Evolutionary conservation across 2,329 filamentous ascomycete genomes (phyloP).

Genomic region (Aspergillus sp.): DNA sequence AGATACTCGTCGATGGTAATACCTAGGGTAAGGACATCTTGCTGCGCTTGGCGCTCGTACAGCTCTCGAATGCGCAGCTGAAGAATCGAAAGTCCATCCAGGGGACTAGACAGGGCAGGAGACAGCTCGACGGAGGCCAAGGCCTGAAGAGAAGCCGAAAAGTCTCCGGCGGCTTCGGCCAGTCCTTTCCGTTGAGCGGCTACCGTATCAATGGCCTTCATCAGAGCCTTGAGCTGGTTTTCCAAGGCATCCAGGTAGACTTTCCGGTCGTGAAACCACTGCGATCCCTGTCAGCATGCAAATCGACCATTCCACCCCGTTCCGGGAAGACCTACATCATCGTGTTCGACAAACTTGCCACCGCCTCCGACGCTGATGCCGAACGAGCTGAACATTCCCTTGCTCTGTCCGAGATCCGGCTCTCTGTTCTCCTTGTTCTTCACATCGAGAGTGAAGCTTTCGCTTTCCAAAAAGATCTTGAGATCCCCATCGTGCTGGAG

Average conservation of each 20-base stretch:
- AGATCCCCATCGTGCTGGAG: conserved; percentile 90
- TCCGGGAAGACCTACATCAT: conserved; percentile 65
- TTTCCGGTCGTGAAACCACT: conserved; percentile 98
- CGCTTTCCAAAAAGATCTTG: conserved; percentile 95
- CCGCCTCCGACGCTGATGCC: conserved; percentile 74
- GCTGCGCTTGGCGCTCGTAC: conserved; percentile 94
- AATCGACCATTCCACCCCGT: background rate
- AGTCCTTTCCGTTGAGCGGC: conserved; percentile 89
- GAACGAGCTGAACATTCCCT: conserved; percentile 85
- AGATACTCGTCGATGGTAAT: conserved; percentile 99
- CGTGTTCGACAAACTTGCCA: conserved; percentile 93
- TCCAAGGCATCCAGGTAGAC: conserved; percentile 94
- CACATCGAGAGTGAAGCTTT: conserved; percentile 91
- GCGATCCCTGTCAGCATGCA: conserved; percentile 21
- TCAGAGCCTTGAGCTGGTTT: conserved; percentile 80
- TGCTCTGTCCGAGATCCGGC: conserved; percentile 81
- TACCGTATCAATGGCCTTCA: conserved; percentile 93
- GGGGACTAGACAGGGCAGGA: conserved; percentile 78
- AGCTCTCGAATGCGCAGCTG: conserved; percentile 92
- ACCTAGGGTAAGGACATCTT: conserved; percentile 91
- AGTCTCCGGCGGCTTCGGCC: conserved; percentile 89
- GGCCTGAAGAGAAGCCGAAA: conserved; percentile 88
- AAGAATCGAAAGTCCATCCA: conserved; percentile 88
- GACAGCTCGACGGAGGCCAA: conserved; percentile 91
- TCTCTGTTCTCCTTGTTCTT: conserved; percentile 97